Conservation (phyloP, 2,329 filamentous ascomycete species). For the Eutypa lata region DNA sequence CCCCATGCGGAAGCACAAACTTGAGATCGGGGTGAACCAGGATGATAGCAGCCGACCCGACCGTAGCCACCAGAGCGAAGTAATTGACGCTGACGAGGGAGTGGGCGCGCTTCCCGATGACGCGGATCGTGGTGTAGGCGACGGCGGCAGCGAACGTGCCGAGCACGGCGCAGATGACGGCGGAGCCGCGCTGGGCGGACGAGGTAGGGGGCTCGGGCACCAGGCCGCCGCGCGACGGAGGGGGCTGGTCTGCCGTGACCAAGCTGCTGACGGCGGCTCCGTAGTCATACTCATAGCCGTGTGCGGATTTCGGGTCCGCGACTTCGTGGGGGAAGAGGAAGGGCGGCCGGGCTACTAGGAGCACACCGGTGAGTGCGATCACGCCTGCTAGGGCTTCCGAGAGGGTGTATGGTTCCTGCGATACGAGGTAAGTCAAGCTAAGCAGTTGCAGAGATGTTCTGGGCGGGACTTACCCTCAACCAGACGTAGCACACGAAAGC, state of each 20-base stretch:
- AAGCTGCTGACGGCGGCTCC: constrained; percentile 1
- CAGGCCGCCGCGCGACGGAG: constrained; percentile 6
- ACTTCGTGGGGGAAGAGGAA: constrained; percentile 46
- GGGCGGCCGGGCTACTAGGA: constrained; percentile 70
- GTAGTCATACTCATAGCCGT: not conserved
- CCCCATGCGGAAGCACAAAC: constrained; percentile 32
- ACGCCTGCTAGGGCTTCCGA: constrained; percentile 68
- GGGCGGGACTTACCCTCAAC: constrained; percentile 20
- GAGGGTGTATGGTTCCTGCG: constrained; percentile 66
- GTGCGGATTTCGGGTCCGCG: constrained; percentile 1
- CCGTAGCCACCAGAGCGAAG: constrained; percentile 64
- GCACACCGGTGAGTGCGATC: constrained; percentile 67
- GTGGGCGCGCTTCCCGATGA: constrained; percentile 72
- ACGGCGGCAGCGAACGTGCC: constrained; percentile 67
- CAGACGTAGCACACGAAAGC: constrained; percentile 63
- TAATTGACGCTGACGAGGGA: constrained; percentile 77
- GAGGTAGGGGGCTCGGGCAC: constrained; percentile 35
- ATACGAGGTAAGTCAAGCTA: not conserved
- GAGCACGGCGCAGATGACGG: constrained; percentile 62
- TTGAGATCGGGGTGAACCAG: constrained; percentile 38
- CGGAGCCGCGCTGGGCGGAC: constrained; percentile 60
- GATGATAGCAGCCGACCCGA: constrained; percentile 63
- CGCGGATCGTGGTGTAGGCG: constrained; percentile 70
- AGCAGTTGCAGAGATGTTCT: no score
- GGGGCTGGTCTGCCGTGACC: constrained; percentile 10